Conservation (phyloP, 805 yeast genomes). For the Suhomyces emberorum region DNA sequence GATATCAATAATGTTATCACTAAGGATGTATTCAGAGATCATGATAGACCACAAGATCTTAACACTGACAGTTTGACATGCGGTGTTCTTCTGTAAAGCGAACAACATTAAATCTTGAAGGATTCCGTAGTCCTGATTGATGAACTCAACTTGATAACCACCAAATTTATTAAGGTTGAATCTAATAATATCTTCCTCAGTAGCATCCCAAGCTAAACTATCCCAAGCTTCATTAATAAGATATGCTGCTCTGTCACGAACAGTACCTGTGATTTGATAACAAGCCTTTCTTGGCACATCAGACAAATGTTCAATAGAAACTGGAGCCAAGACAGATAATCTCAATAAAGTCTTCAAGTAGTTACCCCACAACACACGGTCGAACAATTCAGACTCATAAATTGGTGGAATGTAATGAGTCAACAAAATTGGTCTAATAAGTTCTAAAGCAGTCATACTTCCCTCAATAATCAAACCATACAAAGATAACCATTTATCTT, state of each 20-base stretch:
- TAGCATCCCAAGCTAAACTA: slow-evolving; percentile 60
- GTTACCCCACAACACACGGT: slow-evolving; percentile 64
- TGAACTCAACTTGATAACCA: slow-evolving; percentile 67
- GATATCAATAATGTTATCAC: slow-evolving; percentile 55
- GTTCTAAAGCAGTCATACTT: slow-evolving; percentile 50
- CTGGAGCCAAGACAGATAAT: slow-evolving; percentile 63
- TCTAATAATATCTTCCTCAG: slow-evolving; percentile 49
- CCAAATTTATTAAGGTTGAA: slow-evolving; percentile 63
- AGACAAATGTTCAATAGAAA: slow-evolving; percentile 65
- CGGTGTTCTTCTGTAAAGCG: slow-evolving; percentile 62
- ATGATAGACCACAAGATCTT: slow-evolving; percentile 68
- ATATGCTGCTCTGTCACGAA: slow-evolving; percentile 56
- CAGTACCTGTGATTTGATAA: slow-evolving; percentile 55
- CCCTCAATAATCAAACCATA: slow-evolving; percentile 57
- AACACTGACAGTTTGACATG: slow-evolving; percentile 60
- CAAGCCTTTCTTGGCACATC: slow-evolving; percentile 74
- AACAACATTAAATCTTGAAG: slow-evolving; percentile 63
- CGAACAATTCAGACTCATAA: slow-evolving; percentile 50
- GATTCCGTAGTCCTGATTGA: slow-evolving; percentile 54
- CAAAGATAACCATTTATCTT: slow-evolving; percentile 69
- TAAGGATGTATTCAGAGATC: slow-evolving; percentile 60
- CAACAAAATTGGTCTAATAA: slow-evolving; percentile 50
- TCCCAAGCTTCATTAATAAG: slow-evolving; percentile 70
- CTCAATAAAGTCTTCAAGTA: slow-evolving; percentile 56
- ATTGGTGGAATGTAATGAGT: slow-evolving; percentile 50